These are phyloP conservation scores for Candida argentea DNA, from an alignment of 805 yeast genomes.

Conservation along the genomic window DNA sequence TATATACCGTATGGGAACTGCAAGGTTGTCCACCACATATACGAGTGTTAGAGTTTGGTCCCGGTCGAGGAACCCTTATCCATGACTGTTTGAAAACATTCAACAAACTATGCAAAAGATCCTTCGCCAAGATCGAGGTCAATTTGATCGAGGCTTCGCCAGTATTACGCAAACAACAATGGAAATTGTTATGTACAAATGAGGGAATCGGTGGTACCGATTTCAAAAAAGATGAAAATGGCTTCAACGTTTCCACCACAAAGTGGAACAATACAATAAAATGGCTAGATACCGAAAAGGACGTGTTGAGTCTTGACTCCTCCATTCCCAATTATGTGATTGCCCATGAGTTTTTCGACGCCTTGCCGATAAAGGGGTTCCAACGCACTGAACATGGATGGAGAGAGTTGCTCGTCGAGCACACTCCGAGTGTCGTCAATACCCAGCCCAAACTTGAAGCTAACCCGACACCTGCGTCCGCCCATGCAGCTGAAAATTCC, in stretches of 20 bases:
- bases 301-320: constrained; percentile 15
- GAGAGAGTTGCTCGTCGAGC: constrained; percentile 71
- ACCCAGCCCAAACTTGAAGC: constrained; percentile 20
- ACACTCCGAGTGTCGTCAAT: constrained; percentile 25
- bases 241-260: constrained; percentile 28
- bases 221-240: constrained; percentile 17
- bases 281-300: constrained; percentile 56
- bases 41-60: constrained; percentile 69
- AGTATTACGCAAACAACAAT: constrained; percentile 49
- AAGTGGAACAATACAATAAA: constrained; percentile 42
- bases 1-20: constrained; percentile 43
- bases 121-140: constrained; percentile 20
- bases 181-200: constrained; percentile 35
- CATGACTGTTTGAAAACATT: constrained; percentile 46
- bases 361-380: constrained; percentile 68
- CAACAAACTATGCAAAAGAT: constrained; percentile 21
- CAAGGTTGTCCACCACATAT: constrained; percentile 44
- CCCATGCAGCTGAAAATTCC: constrained; percentile 5
- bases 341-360: constrained; percentile 86
- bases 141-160: constrained; percentile 65
- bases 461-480: too few species aligned
- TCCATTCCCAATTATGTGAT: constrained; percentile 48
- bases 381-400: constrained; percentile 57
- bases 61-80: constrained; percentile 77
- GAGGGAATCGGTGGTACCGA: constrained; percentile 5